phyloP scores from a whole-genome alignment of 1,139 yeast species.

The Spathaspora sp. region DNA sequence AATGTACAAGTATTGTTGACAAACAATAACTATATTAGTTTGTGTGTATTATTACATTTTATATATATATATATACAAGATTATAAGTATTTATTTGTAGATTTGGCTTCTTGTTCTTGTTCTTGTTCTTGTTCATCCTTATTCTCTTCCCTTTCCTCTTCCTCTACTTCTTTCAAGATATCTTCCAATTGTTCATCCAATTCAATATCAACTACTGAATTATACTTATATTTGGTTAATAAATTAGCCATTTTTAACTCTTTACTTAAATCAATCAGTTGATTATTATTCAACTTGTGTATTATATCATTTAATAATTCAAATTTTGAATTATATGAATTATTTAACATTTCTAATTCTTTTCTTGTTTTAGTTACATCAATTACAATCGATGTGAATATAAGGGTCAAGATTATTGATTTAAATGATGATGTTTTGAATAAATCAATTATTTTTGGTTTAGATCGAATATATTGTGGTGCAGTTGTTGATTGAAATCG shows the following conservation, averaged over 20 bases:
- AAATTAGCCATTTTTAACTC: slow-evolving; percentile 41
- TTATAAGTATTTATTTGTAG: neutral
- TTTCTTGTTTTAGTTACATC: slow-evolving; percentile 38
- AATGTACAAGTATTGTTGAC: neutral
- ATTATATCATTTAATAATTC: slow-evolving; percentile 32
- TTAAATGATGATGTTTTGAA: slow-evolving; percentile 36
- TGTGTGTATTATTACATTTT: too few relatives aligned
- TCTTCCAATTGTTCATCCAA: slow-evolving; percentile 41
- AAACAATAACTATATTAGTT: too few relatives aligned
- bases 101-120: neutral
- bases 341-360: slow-evolving; percentile 30
- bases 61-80: neutral
- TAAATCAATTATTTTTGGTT: slow-evolving; percentile 19
- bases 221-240: slow-evolving; percentile 31
- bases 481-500: slow-evolving; percentile 13
- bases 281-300: slow-evolving; percentile 28
- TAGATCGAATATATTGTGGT: slow-evolving; percentile 12
- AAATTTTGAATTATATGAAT: slow-evolving; percentile 33
- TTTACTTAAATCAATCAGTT: slow-evolving; percentile 34
- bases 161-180: slow-evolving; percentile 33
- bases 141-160: slow-evolving; percentile 12
- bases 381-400: slow-evolving; percentile 42
- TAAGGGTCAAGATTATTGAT: slow-evolving; percentile 35
- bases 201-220: slow-evolving; percentile 35
- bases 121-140: slow-evolving; percentile 1